These are phyloP conservation scores for Lentinula sp. DNA, from an alignment of 768 basidiomycete species.

Conservation along the genomic window DNA sequence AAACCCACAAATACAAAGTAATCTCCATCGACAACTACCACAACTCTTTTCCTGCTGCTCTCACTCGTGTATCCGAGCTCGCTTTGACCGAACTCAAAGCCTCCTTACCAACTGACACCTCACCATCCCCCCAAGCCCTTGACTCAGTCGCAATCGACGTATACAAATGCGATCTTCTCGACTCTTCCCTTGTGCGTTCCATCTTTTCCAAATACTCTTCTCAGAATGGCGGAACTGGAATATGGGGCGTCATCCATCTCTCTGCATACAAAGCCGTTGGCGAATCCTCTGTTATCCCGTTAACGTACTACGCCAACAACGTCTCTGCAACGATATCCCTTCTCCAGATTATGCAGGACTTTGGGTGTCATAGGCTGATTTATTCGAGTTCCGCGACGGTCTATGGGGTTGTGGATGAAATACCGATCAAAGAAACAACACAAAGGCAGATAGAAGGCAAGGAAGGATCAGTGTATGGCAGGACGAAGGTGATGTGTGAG, in stretches of 20 bases:
- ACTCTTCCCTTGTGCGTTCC: slow-evolving; percentile 58
- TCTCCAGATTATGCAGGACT: slow-evolving; percentile 81
- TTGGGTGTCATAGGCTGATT: slow-evolving; percentile 80
- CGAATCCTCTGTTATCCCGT: slow-evolving; percentile 88
- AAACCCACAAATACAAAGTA: slow-evolving; percentile 86
- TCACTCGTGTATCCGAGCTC: slow-evolving; percentile 73
- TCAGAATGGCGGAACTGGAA: slow-evolving; percentile 54
- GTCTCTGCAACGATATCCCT: slow-evolving; percentile 85
- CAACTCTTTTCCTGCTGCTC: slow-evolving; percentile 78
- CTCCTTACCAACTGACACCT: neutral
- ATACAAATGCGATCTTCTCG: slow-evolving; percentile 68
- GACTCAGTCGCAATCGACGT: slow-evolving; percentile 71
- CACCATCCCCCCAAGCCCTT: slow-evolving; percentile 58
- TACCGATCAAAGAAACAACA: slow-evolving; percentile 93
- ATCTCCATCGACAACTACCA: slow-evolving; percentile 93
- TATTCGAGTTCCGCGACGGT: slow-evolving; percentile 99
- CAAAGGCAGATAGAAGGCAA: slow-evolving; percentile 2
- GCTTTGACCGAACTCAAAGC: slow-evolving; percentile 65
- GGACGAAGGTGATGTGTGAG: slow-evolving; percentile 93
- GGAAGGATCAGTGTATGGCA: slow-evolving; percentile 93
- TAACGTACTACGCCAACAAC: slow-evolving; percentile 93
- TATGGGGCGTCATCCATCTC: slow-evolving; percentile 96
- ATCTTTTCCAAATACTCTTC: slow-evolving; percentile 77
- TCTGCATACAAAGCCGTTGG: slow-evolving; percentile 99
- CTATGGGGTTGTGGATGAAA: slow-evolving; percentile 86